Conservation (phyloP, 1,139 yeast species). For the Petasospora rhodanensis region DNA sequence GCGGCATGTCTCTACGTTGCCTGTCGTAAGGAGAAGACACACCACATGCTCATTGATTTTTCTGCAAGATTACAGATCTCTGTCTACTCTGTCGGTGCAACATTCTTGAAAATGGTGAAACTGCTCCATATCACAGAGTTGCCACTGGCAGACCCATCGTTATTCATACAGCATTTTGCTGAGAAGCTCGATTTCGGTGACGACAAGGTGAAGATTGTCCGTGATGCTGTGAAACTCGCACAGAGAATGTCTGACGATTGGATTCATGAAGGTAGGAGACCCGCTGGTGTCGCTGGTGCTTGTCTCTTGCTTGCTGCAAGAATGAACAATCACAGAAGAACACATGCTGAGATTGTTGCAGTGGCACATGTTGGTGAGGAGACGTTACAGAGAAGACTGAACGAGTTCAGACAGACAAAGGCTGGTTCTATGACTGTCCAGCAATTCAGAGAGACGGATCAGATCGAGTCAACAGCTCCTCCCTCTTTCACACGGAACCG, state of each 20-base stretch:
- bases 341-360: slow-evolving; percentile 91
- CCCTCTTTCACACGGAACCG: slow-evolving; percentile 70
- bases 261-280: slow-evolving; percentile 95
- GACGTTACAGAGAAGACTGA: slow-evolving; percentile 82
- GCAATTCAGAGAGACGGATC: slow-evolving; percentile 53
- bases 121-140: slow-evolving; percentile 67
- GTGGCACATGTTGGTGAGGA: slow-evolving; percentile 95
- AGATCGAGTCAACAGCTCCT: slow-evolving; percentile 44
- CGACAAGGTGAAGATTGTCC: slow-evolving; percentile 66
- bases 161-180: slow-evolving; percentile 91
- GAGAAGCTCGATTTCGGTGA: slow-evolving; percentile 77
- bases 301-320: slow-evolving; percentile 89
- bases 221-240: slow-evolving; percentile 83
- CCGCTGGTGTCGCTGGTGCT: slow-evolving; percentile 98
- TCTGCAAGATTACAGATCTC: slow-evolving; percentile 85
- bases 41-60: slow-evolving; percentile 94
- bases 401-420: slow-evolving; percentile 77
- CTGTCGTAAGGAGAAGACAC: slow-evolving; percentile 85
- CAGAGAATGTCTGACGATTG: slow-evolving; percentile 92
- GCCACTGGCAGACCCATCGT: slow-evolving; percentile 90
- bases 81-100: slow-evolving; percentile 93
- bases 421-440: slow-evolving; percentile 71
- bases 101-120: slow-evolving; percentile 86
- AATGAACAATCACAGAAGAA: slow-evolving; percentile 90
- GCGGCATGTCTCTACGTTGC: slow-evolving; percentile 95